These are phyloP conservation scores for Moesziomyces antarcticus DNA, from an alignment of 1,284 basidiomycete genomes.

Conservation along the genomic window DNA sequence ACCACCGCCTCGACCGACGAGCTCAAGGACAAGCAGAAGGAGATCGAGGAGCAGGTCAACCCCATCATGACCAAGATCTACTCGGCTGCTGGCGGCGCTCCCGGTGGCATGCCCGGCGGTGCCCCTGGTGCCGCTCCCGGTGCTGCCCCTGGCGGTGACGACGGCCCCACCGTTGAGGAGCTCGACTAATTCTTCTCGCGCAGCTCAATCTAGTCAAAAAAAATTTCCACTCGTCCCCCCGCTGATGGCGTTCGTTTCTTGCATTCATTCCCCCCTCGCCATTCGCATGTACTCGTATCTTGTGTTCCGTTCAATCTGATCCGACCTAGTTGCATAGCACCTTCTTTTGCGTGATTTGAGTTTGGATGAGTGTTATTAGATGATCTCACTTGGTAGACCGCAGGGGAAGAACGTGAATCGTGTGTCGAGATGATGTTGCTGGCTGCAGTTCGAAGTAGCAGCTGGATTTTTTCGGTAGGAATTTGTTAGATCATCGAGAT, in stretches of 20 bases:
- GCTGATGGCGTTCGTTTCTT: constrained; percentile 27
- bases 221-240: constrained; percentile 9
- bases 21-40: constrained; percentile 95
- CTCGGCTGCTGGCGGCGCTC: constrained; percentile 72
- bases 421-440: too few species aligned
- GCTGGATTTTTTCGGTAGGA: neutral
- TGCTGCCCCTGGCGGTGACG: constrained; percentile 70
- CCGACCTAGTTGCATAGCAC: constrained; percentile 8
- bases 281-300: constrained; percentile 44
- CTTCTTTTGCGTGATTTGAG: neutral
- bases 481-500: neutral
- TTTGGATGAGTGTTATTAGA: too few species aligned
- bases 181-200: constrained; percentile 72
- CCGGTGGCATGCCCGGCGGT: constrained; percentile 73
- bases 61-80: constrained; percentile 96
- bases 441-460: neutral
- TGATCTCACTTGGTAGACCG: too few species aligned
- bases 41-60: constrained; percentile 88
- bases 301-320: constrained; percentile 44
- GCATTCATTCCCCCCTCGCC: constrained; percentile 27
- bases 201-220: constrained; percentile 18
- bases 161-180: constrained; percentile 88
- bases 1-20: constrained; percentile 95
- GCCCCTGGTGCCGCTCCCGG: constrained; percentile 65
- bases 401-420: too few species aligned